Conservation (phyloP, 805 yeast species). For the Ascoidea asiatica region DNA sequence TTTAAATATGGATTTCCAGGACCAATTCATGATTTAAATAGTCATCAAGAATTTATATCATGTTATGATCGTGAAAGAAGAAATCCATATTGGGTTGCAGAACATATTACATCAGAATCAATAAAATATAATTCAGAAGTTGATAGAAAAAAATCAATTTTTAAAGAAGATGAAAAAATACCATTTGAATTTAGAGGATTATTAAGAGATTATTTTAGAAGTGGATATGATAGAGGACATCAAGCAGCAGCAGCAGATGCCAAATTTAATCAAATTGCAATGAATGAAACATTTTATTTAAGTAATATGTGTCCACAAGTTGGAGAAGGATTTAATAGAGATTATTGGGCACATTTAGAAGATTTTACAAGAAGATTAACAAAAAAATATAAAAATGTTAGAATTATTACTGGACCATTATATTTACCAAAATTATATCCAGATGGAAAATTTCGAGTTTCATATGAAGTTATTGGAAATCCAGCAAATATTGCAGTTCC, state of each 20-base stretch:
- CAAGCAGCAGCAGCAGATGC: conserved; percentile 98
- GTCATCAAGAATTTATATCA: conserved; percentile 64
- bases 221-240: conserved; percentile 96
- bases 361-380: conserved; percentile 75
- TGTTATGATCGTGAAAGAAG: conserved; percentile 76
- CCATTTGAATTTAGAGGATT: conserved; percentile 68
- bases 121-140: conserved; percentile 37
- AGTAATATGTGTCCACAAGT: conserved; percentile 95
- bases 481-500: conserved; percentile 97
- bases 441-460: conserved; percentile 71
- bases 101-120: conserved; percentile 73
- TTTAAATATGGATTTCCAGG: conserved; percentile 86
- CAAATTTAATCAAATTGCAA: conserved; percentile 75
- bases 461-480: conserved; percentile 88
- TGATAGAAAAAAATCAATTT: conserved; percentile 70
- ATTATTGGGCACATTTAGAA: conserved; percentile 96
- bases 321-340: conserved; percentile 94
- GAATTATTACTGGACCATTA: conserved; percentile 89
- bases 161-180: conserved; percentile 74
- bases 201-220: conserved; percentile 78
- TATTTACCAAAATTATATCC: conserved; percentile 68
- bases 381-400: conserved; percentile 52
- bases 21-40: conserved; percentile 75
- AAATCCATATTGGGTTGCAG: conserved; percentile 80
- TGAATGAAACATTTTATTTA: conserved; percentile 87